phyloP scores from a whole-genome alignment of 2,329 filamentous ascomycete genomes.

The Teratosphaeria destructans region DNA sequence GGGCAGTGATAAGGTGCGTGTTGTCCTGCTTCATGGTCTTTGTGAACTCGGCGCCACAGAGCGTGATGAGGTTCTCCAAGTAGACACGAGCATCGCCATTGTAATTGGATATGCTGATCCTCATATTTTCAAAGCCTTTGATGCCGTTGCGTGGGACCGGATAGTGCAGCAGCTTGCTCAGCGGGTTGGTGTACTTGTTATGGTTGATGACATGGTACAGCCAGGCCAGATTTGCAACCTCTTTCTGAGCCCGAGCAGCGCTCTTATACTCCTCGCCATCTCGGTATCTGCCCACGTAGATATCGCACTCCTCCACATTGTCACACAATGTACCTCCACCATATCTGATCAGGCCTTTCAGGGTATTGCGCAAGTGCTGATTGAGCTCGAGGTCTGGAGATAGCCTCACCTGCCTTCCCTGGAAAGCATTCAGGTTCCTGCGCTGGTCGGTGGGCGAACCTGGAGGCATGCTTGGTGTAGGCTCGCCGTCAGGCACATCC shows the following conservation, averaged over 20 bases:
- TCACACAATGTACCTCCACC: slow-evolving; percentile 62
- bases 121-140: slow-evolving; percentile 63
- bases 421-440: slow-evolving; percentile 60
- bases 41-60: slow-evolving; percentile 78
- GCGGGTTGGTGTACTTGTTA: slow-evolving; percentile 79
- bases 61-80: slow-evolving; percentile 79
- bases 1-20: slow-evolving; percentile 87
- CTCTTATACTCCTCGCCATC: slow-evolving; percentile 67
- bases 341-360: slow-evolving; percentile 58
- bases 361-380: slow-evolving; percentile 52
- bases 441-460: slow-evolving; percentile 34
- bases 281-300: slow-evolving; percentile 79
- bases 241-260: slow-evolving; percentile 66
- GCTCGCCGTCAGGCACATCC: slow-evolving; percentile 22
- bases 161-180: slow-evolving; percentile 78
- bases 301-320: slow-evolving; percentile 60
- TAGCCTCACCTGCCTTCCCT: slow-evolving; percentile 66
- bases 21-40: slow-evolving; percentile 94
- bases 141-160: slow-evolving; percentile 69
- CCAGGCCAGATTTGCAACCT: slow-evolving; percentile 89
- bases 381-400: slow-evolving; percentile 64
- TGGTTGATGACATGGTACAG: slow-evolving; percentile 83
- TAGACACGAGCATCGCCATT: slow-evolving; percentile 89
- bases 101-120: slow-evolving; percentile 91
- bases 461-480: slow-evolving; percentile 30